Base-by-base conservation (phyloP, 1,139 yeast species). In the Pichia terricola region DNA sequence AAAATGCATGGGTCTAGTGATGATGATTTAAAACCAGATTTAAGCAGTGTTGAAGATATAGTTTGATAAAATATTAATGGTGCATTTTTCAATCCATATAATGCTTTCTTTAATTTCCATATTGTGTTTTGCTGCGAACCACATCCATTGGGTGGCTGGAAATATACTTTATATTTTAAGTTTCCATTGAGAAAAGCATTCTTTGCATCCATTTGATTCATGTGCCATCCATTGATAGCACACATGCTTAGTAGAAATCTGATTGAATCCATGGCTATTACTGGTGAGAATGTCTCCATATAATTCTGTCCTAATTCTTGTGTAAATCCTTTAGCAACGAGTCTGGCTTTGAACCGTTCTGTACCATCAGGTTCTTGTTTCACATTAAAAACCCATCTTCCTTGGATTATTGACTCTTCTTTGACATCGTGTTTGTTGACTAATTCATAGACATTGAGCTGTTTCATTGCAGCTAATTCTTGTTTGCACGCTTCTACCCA, bases 131-230 rank as follows among this genome's bases (percentile, higher is more conserved):
- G 7, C 8, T n/a, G n/a, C 22, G 6, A 26, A 11, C 26, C 32
- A 26, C 30, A 35, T 4, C 42, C 40, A 7, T 32, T 10, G 5
- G 45, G 42, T 26, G 39, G 42, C 28, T 40, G 25, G 9, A 35
- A 30, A 16, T 39, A 48, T 2, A 42, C 33, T 27, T 28, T 26
- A 33, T 43, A 36, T 28, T 49, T 44, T 26, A 49, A 36, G 4
- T 42, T 34, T 7, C 50, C 48, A 38, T 46, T 44, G 3, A 46
- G 30, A 30, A 49, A 48, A 22, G 48, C 45, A 36, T 35, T 47
- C 25, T 44, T 44, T 3, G 46, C 45, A 40, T 49, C 51, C 26
- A 42, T 16, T 40, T 49, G 51, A 9, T 25, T 10, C 2, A 49
- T 35, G 4, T 28, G 8, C 44, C 44, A 46, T 9, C n/a, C n/a